Conservation (phyloP, 2,329 filamentous ascomycete genomes). For the Zasmidium citrigriseum region DNA sequence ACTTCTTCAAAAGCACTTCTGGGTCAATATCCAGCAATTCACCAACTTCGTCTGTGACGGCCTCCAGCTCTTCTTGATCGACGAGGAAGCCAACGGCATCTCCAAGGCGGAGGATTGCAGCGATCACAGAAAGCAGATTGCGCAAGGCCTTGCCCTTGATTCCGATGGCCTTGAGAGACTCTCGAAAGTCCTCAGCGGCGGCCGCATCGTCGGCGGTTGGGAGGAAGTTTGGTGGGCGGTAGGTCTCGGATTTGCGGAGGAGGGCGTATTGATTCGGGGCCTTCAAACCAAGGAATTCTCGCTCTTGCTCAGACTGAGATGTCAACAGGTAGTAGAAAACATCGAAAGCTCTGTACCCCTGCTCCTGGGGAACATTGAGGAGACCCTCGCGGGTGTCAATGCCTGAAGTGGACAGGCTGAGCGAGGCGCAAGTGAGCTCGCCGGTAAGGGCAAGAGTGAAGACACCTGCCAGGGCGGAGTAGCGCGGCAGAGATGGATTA, state of each 20-base stretch:
- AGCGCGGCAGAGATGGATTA: constrained; percentile 80
- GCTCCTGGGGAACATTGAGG: constrained; percentile 73
- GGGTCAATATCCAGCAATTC: constrained; percentile 84
- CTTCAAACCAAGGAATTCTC: constrained; percentile 83
- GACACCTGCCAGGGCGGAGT: constrained; percentile 77
- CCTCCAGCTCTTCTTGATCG: constrained; percentile 80
- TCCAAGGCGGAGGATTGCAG: constrained; percentile 85
- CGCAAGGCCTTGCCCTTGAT: constrained; percentile 85
- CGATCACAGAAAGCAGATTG: constrained; percentile 80
- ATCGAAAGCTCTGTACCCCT: constrained; percentile 89
- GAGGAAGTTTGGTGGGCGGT: constrained; percentile 81
- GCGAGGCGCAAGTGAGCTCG: constrained; percentile 70
- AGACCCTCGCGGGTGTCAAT: constrained; percentile 82
- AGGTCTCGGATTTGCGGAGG: constrained; percentile 80
- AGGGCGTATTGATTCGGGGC: constrained; percentile 74
- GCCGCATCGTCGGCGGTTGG: constrained; percentile 91
- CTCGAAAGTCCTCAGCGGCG: constrained; percentile 87
- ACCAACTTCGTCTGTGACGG: constrained; percentile 86
- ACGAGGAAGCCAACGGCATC: constrained; percentile 84
- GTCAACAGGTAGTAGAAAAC: constrained; percentile 97
- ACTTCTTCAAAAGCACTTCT: constrained; percentile 74
- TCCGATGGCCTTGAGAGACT: constrained; percentile 84
- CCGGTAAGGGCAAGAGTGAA: constrained; percentile 81
- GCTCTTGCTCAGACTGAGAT: constrained; percentile 76
- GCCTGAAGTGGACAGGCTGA: constrained; percentile 82